A percentile compares a stretch with the other conserved stretches of the same genome.
phyloP scores from a whole-genome alignment of 192 early-diverging fungal genomes.

The Pilaira anomala region DNA sequence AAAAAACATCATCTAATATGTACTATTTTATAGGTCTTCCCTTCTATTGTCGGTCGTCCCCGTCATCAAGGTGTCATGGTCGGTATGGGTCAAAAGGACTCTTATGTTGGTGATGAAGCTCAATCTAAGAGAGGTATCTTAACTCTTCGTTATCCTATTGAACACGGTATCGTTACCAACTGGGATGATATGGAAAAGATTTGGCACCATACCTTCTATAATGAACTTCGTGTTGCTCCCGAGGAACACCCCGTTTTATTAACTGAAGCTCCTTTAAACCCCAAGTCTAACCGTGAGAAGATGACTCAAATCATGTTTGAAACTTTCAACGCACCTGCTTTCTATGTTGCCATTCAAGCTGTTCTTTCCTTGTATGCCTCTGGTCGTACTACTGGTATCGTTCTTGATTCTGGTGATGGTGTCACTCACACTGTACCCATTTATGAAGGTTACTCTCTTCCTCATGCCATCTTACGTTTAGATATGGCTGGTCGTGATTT shows the following conservation, averaged over 20 bases:
- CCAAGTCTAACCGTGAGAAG: constrained; percentile 98
- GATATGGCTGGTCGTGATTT: constrained; percentile 97
- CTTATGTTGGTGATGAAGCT: constrained; percentile 89
- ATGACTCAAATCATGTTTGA: constrained; percentile 99
- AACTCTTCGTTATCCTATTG: constrained; percentile 84
- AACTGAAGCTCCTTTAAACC: constrained; percentile 97
- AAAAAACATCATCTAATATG: neutral
- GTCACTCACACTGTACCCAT: constrained; percentile 97
- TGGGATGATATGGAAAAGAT: constrained; percentile 95
- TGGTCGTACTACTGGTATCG: constrained; percentile 97
- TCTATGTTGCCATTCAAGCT: constrained; percentile 97
- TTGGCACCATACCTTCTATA: constrained; percentile 98
- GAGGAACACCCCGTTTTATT: constrained; percentile 98
- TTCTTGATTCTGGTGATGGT: constrained; percentile 98
- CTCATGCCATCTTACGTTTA: constrained; percentile 94
- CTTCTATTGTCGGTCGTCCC: constrained; percentile 83
- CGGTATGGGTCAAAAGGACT: constrained; percentile 90
- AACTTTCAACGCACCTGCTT: constrained; percentile 94
- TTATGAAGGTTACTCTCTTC: constrained; percentile 95
- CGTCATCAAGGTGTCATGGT: constrained; percentile 88
- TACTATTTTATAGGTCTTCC: constrained; percentile 50
- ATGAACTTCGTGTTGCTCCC: constrained; percentile 96
- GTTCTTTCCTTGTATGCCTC: constrained; percentile 96
- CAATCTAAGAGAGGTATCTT: constrained; percentile 89
- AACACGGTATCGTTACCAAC: constrained; percentile 92